A percentile compares a stretch with the other conserved stretches of the same genome.
Evolutionary conservation across 371 early-diverging fungal species (phyloP).

Genomic region (Basidiobolus meristosporus): DNA sequence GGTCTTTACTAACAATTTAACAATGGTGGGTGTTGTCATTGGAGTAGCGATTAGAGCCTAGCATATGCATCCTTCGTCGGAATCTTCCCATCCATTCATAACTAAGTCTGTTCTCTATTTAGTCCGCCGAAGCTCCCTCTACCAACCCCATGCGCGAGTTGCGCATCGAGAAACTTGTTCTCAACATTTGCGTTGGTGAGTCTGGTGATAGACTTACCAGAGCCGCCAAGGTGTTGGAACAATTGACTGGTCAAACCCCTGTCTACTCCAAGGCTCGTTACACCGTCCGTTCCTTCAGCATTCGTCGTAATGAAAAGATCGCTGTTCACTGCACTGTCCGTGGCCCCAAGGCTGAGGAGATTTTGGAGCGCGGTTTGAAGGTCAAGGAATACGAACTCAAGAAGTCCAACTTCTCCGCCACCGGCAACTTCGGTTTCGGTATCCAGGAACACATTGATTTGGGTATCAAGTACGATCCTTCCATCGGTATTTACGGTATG

Average conservation of each 20-base stretch:
- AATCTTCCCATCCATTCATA: too few species aligned
- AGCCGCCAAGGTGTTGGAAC: conserved; percentile 99
- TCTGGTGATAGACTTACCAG: too few species aligned
- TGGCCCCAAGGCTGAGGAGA: conserved; percentile 75
- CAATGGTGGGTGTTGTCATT: too few species aligned
- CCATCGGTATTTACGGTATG: conserved; percentile 92
- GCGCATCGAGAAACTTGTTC: too few species aligned
- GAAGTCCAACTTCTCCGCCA: conserved; percentile 85
- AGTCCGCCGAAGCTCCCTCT: too few species aligned
- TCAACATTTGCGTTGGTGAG: too few species aligned
- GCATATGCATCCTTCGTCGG: too few species aligned
- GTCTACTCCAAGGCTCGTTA: conserved; percentile 99
- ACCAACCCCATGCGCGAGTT: too few species aligned
- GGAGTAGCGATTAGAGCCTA: too few species aligned
- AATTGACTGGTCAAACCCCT: conserved; percentile 98
- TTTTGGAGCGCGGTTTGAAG: conserved; percentile 97
- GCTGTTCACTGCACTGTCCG: conserved; percentile 97
- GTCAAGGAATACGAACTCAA: conserved; percentile 99
- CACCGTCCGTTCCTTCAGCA: conserved; percentile 99
- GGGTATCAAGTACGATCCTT: conserved; percentile 99
- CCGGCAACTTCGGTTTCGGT: conserved; percentile 99
- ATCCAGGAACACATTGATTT: conserved; percentile 99
- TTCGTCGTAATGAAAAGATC: conserved; percentile 99
- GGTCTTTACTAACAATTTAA: too few species aligned
- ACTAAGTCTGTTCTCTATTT: too few species aligned